Evolutionary conservation across 1,139 yeast species (phyloP).

Genomic region (Yamadazyma epiphylla): DNA sequence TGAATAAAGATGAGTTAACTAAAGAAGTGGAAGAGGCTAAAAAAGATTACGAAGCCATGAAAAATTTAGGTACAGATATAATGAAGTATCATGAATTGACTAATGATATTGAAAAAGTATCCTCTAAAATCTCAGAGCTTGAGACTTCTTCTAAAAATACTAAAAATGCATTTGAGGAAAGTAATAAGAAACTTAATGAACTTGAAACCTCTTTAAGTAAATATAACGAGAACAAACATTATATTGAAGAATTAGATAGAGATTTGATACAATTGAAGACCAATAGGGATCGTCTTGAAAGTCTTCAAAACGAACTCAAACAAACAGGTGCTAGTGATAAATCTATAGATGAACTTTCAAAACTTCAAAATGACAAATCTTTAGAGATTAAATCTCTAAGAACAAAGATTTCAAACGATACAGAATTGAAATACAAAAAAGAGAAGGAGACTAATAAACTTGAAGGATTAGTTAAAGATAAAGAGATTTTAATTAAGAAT

Average conservation of each 20-base stretch:
- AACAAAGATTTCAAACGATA: conserved; percentile 35
- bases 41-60: conserved; percentile 24
- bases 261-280: conserved; percentile 11
- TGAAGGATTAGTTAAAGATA: conserved; percentile 55
- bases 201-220: conserved; percentile 9
- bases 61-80: conserved; percentile 25
- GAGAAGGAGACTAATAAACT: conserved; percentile 48
- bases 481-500: conserved; percentile 50
- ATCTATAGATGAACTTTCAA: conserved; percentile 32
- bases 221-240: conserved; percentile 8
- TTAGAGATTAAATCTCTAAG: conserved; percentile 45
- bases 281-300: conserved; percentile 8
- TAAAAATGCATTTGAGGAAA: conserved; percentile 2
- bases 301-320: conserved; percentile 21
- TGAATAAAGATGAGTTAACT: conserved; percentile 33
- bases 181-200: conserved; percentile 8
- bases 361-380: conserved; percentile 38
- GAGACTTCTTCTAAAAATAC: conserved; percentile 4
- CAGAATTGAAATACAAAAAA: conserved; percentile 46
- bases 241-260: conserved; percentile 12
- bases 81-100: conserved; percentile 21
- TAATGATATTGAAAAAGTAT: conserved; percentile 8
- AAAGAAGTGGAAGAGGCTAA: conserved; percentile 29
- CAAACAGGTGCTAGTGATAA: conserved; percentile 40
- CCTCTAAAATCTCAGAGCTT: conserved; percentile 5